Evolutionary conservation across 495 filamentous ascomycete species (phyloP).

Genomic region (Xylaria venustula): DNA sequence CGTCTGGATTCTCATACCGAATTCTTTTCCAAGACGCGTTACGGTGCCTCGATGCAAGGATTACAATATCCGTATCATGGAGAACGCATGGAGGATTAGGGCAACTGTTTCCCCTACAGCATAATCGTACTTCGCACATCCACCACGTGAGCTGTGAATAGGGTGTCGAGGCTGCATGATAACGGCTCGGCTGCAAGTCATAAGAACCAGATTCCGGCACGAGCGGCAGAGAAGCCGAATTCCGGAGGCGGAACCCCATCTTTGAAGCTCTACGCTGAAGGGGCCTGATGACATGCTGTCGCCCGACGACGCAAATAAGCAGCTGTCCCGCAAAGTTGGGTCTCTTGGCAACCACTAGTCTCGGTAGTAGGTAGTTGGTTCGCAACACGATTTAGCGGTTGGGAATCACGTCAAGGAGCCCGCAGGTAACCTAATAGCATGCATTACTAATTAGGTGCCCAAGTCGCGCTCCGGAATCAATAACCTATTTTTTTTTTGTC

Average conservation of each 20-base stretch:
- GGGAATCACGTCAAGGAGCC: not conserved
- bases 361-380: not conserved
- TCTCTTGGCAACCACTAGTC: conserved; percentile 6
- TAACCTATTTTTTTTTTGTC: not conserved
- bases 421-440: not conserved
- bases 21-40: not conserved
- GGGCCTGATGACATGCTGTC: not conserved
- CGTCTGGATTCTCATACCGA: not conserved
- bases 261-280: not conserved
- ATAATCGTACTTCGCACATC: too few species aligned
- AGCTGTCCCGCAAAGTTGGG: conserved; percentile 4
- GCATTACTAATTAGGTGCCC: not conserved
- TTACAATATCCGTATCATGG: too few species aligned
- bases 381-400: not conserved
- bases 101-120: too few species aligned
- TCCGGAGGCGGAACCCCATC: not conserved
- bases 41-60: too few species aligned
- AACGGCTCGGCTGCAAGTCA: conserved; percentile 10
- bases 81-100: too few species aligned
- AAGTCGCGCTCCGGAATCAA: too few species aligned
- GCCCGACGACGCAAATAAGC: not conserved
- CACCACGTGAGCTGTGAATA: conserved; percentile 6
- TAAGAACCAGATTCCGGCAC: not conserved
- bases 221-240: not conserved
- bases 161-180: not conserved